Evolutionary conservation across 768 basidiomycete species (phyloP).

Genomic region (Pleurotus tuber-regium): DNA sequence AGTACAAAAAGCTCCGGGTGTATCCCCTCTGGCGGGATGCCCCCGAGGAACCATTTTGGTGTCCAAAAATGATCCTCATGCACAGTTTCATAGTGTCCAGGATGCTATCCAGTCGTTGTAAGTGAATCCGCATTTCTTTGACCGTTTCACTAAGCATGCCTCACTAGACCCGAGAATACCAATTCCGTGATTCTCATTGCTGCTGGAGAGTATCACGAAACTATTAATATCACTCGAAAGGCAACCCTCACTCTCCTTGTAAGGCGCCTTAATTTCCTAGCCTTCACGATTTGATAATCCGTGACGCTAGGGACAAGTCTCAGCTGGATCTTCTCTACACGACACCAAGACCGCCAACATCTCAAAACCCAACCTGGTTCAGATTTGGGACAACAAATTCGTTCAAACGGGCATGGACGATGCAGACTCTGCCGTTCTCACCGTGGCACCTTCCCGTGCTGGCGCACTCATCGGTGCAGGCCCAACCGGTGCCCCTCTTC

Average conservation of each 20-base stretch:
- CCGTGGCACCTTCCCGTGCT: conserved; percentile 53
- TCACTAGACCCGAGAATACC: conserved; percentile 38
- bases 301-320: conserved; percentile 47
- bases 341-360: conserved; percentile 39
- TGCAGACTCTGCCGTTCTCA: conserved; percentile 55
- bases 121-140: conserved; percentile 15
- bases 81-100: conserved; percentile 50
- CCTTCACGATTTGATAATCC: conserved; percentile 10
- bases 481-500: conserved; percentile 51
- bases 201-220: conserved; percentile 58
- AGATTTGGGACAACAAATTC: conserved; percentile 48
- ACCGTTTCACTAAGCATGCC: not conserved
- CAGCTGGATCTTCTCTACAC: conserved; percentile 23
- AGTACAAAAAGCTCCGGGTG: conserved; percentile 37
- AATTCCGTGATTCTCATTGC: conserved; percentile 51
- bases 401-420: conserved; percentile 47
- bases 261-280: conserved; percentile 5
- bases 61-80: conserved; percentile 42
- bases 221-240: conserved; percentile 51
- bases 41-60: conserved; percentile 60
- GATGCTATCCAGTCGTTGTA: conserved; percentile 56
- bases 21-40: conserved; percentile 50
- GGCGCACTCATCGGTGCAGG: conserved; percentile 61
- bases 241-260: conserved; percentile 59
- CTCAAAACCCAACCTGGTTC: conserved; percentile 53